Conservation (phyloP, 129 eudicot species). For the Artemisia annua region DNA sequence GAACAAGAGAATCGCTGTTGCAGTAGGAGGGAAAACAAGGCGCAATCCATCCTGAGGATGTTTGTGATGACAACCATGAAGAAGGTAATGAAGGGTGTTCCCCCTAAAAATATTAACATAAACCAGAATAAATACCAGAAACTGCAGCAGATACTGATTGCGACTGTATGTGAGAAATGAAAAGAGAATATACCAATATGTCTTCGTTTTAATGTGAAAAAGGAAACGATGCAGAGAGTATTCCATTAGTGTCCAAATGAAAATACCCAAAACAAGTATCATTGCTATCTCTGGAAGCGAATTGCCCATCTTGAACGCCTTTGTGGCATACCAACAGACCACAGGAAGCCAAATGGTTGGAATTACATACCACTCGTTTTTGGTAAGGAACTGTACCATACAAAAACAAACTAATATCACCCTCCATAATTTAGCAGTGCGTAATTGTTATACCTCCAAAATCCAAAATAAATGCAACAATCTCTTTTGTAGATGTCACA, state of each 20-base stretch:
- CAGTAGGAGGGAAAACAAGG: constrained; percentile 98
- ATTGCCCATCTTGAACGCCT: constrained; percentile 64
- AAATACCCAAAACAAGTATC: constrained; percentile 57
- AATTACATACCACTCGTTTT: constrained; percentile 76
- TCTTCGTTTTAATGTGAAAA: constrained; percentile 85
- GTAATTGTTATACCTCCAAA: background rate
- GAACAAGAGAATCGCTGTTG: constrained; percentile 78
- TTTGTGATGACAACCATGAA: constrained; percentile 99
- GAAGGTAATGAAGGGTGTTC: constrained; percentile 85
- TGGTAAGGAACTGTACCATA: constrained; percentile 66
- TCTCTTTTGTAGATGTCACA: background rate
- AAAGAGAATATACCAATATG: constrained; percentile 63
- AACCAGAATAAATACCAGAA: constrained; percentile 1
- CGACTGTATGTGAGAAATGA: background rate
- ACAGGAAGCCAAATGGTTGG: constrained; percentile 95
- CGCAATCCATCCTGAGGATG: constrained; percentile 97
- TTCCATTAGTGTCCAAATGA: constrained; percentile 82
- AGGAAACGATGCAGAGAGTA: constrained; percentile 89
- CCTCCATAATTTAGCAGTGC: background rate
- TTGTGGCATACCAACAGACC: constrained; percentile 61
- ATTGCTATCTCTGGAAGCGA: constrained; percentile 55
- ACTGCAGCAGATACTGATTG: background rate
- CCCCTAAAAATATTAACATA: constrained; percentile 50
- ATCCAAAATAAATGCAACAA: background rate
- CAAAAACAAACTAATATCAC: constrained; percentile 23